A percentile compares a stretch with the other conserved stretches of the same genome.
These are phyloP conservation scores for Diplodia intermedia DNA, from an alignment of 2,329 filamentous ascomycete genomes.

Conservation along the genomic window DNA sequence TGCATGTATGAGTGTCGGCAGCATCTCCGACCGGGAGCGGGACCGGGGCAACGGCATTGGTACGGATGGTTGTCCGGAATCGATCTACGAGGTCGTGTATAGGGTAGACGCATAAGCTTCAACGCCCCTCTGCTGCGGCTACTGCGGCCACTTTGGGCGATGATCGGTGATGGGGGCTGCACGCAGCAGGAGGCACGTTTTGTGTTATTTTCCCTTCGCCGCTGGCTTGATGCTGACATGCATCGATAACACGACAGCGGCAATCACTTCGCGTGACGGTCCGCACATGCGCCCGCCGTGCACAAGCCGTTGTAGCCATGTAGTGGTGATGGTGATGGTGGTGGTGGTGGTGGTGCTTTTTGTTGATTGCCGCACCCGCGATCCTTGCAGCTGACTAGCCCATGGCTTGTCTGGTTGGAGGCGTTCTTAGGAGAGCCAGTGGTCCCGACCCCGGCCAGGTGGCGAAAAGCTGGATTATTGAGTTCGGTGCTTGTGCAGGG, in stretches of 20 bases:
- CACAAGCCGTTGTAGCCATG: not conserved
- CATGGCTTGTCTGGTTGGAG: not conserved
- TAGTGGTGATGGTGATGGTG: not conserved
- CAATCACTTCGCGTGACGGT: not conserved
- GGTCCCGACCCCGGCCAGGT: not conserved
- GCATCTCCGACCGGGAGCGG: too few relatives aligned
- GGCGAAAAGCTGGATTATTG: conserved; percentile 2
- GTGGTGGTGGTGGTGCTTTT: not conserved
- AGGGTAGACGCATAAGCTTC: not conserved
- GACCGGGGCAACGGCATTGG: not conserved
- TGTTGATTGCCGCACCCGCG: not conserved
- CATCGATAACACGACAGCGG: not conserved
- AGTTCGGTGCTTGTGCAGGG: not conserved
- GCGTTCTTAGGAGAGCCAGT: not conserved
- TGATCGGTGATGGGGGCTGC: not conserved
- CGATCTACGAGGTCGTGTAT: conserved; percentile 1
- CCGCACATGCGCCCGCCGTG: not conserved
- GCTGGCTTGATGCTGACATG: not conserved
- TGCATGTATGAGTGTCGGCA: too few relatives aligned
- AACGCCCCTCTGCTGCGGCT: not conserved
- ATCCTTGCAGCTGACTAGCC: not conserved
- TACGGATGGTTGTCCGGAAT: not conserved
- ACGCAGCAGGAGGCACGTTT: conserved; percentile 4
- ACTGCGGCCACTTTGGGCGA: not conserved
- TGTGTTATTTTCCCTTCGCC: not conserved